phyloP scores from a whole-genome alignment of 768 basidiomycete species.

The Xerocomellus chrysenteron region DNA sequence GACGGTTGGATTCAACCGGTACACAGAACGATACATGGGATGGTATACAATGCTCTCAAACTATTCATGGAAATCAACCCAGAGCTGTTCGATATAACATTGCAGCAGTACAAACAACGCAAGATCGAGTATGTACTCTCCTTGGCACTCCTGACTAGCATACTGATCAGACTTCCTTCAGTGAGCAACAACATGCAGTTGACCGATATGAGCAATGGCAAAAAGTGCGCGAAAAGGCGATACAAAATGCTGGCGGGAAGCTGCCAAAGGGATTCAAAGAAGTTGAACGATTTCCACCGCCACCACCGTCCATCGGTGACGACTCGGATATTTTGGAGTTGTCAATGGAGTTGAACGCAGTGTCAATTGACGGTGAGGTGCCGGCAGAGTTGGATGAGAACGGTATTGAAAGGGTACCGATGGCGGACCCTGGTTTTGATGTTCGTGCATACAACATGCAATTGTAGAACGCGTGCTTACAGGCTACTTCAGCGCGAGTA shows the following conservation, averaged over 20 bases:
- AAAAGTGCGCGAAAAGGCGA: conserved; percentile 73
- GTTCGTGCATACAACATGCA: conserved; percentile 47
- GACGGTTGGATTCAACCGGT: conserved; percentile 8
- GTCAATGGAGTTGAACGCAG: conserved; percentile 84
- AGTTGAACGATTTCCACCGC: conserved; percentile 69
- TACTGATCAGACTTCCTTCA: conserved; percentile 32
- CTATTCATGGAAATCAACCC: conserved; percentile 99
- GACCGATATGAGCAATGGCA: conserved; percentile 89
- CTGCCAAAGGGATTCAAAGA: conserved; percentile 72
- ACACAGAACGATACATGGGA: conserved; percentile 91
- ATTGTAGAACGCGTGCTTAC: conserved; percentile 19
- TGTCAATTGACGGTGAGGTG: conserved; percentile 67
- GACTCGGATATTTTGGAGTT: conserved; percentile 87
- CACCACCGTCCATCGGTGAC: conserved; percentile 72
- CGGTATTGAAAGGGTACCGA: conserved; percentile 85
- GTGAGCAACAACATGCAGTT: conserved; percentile 86
- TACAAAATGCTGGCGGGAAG: conserved; percentile 67
- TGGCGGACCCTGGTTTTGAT: conserved; percentile 88
- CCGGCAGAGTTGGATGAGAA: conserved; percentile 73
- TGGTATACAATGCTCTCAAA: conserved; percentile 98
- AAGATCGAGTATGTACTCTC: conserved; percentile 68
- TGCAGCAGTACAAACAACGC: conserved; percentile 90
- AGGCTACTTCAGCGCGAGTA: conserved; percentile 52
- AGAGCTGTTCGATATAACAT: conserved; percentile 89
- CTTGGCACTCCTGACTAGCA: background rate